Percentiles rank a stretch among this genome's conserved stretches.
These are phyloP conservation scores for Russula vinacea DNA, from an alignment of 768 basidiomycete species.

Conservation along the genomic window DNA sequence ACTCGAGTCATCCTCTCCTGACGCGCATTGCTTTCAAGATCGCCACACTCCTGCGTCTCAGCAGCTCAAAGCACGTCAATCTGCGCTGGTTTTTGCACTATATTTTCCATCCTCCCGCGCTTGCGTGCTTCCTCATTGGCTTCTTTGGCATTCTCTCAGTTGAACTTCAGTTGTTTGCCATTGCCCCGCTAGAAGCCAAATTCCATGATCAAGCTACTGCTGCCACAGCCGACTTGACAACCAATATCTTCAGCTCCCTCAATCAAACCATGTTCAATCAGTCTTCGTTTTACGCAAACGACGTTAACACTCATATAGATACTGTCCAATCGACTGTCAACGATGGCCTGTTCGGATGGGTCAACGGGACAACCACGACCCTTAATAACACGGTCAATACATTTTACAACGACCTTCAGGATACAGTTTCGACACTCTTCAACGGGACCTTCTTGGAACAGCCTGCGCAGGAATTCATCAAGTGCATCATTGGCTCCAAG, in stretches of 20 bases:
- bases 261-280: conserved; percentile 83
- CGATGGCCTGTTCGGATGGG: conserved; percentile 90
- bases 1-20: conserved; percentile 68
- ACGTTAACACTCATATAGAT: conserved; percentile 70
- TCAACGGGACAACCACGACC: conserved; percentile 82
- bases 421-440: conserved; percentile 72
- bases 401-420: conserved; percentile 86
- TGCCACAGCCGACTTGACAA: conserved; percentile 63
- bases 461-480: conserved; percentile 83
- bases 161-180: conserved; percentile 78
- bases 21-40: conserved; percentile 60
- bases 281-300: conserved; percentile 71
- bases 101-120: conserved; percentile 85
- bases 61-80: conserved; percentile 60
- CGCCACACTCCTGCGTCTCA: conserved; percentile 50
- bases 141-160: conserved; percentile 84
- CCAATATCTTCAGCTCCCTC: conserved; percentile 67
- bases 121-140: conserved; percentile 91
- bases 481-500: conserved; percentile 89
- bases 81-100: conserved; percentile 89
- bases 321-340: conserved; percentile 74
- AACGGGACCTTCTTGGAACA: conserved; percentile 77
- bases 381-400: conserved; percentile 82
- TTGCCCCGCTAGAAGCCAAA: conserved; percentile 67
- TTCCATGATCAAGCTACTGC: conserved; percentile 62